Evolutionary conservation across 108 stramenopile species (phyloP).

Genomic region (Poteriospumella lacustris): DNA sequence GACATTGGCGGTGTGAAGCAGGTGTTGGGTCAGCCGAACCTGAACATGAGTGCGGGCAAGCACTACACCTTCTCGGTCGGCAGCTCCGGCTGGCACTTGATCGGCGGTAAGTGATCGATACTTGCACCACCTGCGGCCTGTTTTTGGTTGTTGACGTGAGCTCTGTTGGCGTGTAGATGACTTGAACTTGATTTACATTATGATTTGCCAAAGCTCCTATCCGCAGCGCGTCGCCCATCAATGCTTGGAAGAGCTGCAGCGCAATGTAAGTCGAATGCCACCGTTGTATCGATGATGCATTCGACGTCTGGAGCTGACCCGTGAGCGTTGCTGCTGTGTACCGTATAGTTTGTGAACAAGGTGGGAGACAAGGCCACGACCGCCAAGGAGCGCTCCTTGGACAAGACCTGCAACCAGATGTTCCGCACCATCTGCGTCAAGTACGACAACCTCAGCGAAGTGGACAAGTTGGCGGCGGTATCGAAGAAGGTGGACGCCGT

Average conservation of each 20-base stretch:
- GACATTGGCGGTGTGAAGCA: neutral
- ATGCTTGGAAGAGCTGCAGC: slow-evolving; percentile 31
- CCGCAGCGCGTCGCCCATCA: slow-evolving; percentile 6
- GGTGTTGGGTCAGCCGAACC: slow-evolving; percentile 16
- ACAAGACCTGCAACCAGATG: neutral
- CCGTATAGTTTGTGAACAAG: slow-evolving; percentile 20
- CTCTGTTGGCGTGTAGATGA: neutral
- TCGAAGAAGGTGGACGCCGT: slow-evolving; percentile 23
- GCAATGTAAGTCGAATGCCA: neutral
- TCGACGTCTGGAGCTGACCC: neutral
- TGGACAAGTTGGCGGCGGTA: slow-evolving; percentile 30
- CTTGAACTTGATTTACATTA: slow-evolving; percentile 2
- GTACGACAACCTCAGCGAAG: slow-evolving; percentile 21
- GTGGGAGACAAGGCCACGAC: slow-evolving; percentile 13
- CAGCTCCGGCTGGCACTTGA: neutral
- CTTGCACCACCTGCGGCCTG: neutral
- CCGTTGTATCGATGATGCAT: neutral
- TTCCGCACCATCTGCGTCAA: slow-evolving; percentile 27
- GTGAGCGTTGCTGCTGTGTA: neutral
- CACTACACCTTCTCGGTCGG: slow-evolving; percentile 1
- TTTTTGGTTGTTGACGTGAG: neutral
- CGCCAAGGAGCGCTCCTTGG: neutral
- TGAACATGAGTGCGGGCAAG: neutral
- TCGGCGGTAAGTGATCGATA: neutral
- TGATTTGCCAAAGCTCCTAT: slow-evolving; percentile 27